These are phyloP conservation scores for Geotrichum histeridarum DNA, from an alignment of 1,139 yeast species.

Conservation along the genomic window DNA sequence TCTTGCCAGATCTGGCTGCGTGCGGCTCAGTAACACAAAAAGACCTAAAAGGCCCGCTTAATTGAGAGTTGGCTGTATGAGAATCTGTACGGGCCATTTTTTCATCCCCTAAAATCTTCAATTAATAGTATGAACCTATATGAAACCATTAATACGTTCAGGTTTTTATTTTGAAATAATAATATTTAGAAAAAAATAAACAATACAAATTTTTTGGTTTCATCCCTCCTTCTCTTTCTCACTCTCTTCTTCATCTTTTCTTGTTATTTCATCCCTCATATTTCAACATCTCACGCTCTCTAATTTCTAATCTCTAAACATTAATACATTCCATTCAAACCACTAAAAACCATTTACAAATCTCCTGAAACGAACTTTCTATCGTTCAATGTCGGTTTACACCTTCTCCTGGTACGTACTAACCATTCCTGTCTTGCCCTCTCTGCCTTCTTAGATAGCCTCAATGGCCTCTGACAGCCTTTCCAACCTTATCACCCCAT, in stretches of 20 bases:
- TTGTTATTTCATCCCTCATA: background rate
- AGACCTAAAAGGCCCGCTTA: too few relatives aligned
- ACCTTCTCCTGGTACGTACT: constrained; percentile 10
- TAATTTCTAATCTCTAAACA: background rate
- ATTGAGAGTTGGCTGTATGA: too few relatives aligned
- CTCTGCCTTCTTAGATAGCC: background rate
- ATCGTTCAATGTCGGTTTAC: constrained; percentile 7
- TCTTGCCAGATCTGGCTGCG: too few relatives aligned
- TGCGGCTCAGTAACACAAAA: too few relatives aligned
- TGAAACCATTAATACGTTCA: background rate
- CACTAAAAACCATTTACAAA: background rate
- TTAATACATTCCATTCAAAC: background rate
- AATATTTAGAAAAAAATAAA: background rate
- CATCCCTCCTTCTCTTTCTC: too few relatives aligned
- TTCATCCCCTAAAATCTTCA: too few relatives aligned
- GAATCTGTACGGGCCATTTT: too few relatives aligned
- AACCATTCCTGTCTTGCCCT: background rate
- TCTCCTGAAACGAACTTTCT: background rate
- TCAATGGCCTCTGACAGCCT: background rate
- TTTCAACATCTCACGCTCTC: background rate
- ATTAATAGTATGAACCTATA: too few relatives aligned
- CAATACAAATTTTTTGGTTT: background rate
- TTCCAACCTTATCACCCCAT: background rate
- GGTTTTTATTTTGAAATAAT: background rate
- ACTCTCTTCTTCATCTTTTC: background rate